phyloP scores from a whole-genome alignment of 129 eudicot species.

The Ambrosia artemisiifolia region DNA sequence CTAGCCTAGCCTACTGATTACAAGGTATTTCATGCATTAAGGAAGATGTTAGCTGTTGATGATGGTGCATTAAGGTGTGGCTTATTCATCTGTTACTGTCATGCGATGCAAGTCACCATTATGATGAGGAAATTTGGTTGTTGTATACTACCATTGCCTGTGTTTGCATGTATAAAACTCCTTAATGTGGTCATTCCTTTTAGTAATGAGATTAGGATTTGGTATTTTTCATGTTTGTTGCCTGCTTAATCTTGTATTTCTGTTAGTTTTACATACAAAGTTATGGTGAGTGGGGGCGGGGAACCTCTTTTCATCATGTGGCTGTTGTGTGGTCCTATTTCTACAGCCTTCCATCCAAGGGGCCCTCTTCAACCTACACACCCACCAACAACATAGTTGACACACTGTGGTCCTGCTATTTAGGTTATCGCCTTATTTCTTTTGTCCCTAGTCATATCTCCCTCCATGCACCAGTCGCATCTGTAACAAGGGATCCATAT shows the following conservation, averaged over 20 bases:
- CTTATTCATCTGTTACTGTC: too few species aligned
- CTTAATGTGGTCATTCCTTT: neutral
- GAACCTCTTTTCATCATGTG: neutral
- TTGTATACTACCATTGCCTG: neutral
- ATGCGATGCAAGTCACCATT: too few species aligned
- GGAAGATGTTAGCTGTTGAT: slow-evolving; percentile 9
- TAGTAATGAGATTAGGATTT: slow-evolving; percentile 11
- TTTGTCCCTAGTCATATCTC: slow-evolving; percentile 13
- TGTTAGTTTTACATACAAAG: slow-evolving; percentile 6
- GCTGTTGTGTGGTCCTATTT: slow-evolving; percentile 30
- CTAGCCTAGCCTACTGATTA: slow-evolving; percentile 7
- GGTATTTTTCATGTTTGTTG: slow-evolving; percentile 3
- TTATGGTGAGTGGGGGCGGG: slow-evolving; percentile 13
- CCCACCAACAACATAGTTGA: neutral
- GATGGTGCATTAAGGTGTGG: neutral
- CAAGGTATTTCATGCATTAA: neutral
- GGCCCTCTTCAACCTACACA: neutral
- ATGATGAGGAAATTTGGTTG: too few species aligned
- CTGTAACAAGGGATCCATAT: neutral
- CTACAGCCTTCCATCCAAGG: slow-evolving; percentile 27
- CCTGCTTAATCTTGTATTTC: neutral
- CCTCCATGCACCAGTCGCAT: neutral
- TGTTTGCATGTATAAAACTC: neutral
- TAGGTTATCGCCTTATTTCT: slow-evolving; percentile 8
- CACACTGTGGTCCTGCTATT: slow-evolving; percentile 21